phyloP scores from a whole-genome alignment of 176 grass and related monocot species.

The Areca catechu region DNA sequence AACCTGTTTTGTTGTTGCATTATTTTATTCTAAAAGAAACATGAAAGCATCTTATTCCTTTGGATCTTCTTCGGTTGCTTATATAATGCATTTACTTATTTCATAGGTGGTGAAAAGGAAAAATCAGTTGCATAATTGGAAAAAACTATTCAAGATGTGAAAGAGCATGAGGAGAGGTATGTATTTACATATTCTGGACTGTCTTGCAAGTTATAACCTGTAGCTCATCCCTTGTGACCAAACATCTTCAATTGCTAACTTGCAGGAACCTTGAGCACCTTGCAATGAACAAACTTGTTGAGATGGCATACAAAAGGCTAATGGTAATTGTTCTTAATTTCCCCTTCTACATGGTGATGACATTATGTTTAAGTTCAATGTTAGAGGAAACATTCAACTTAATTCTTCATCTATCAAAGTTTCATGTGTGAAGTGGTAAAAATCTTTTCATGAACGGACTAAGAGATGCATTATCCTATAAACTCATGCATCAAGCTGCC shows the following conservation, averaged over 20 bases:
- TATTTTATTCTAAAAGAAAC: background rate
- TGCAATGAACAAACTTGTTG: conserved; percentile 77
- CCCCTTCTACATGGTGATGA: background rate
- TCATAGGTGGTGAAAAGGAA: conserved; percentile 62
- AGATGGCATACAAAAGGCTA: conserved; percentile 56
- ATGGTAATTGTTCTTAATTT: conserved; percentile 34
- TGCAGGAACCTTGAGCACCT: conserved; percentile 59
- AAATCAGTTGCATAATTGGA: conserved; percentile 47
- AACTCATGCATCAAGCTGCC: no score
- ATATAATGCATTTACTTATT: conserved; percentile 14
- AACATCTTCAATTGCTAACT: conserved; percentile 17
- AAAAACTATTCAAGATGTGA: conserved; percentile 57
- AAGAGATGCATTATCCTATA: no score
- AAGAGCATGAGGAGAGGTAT: conserved; percentile 64
- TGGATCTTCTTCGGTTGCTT: conserved; percentile 10
- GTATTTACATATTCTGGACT: background rate
- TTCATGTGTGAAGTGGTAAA: no score
- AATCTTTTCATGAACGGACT: no score
- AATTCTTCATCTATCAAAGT: no score
- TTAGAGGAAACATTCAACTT: no score
- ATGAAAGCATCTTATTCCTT: background rate
- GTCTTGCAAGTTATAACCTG: background rate
- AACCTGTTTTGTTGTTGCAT: background rate
- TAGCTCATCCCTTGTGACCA: conserved; percentile 3
- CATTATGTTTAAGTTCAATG: no score